Conservation (phyloP, 1,284 basidiomycete genomes). For the Ustilago vetiveriae region DNA sequence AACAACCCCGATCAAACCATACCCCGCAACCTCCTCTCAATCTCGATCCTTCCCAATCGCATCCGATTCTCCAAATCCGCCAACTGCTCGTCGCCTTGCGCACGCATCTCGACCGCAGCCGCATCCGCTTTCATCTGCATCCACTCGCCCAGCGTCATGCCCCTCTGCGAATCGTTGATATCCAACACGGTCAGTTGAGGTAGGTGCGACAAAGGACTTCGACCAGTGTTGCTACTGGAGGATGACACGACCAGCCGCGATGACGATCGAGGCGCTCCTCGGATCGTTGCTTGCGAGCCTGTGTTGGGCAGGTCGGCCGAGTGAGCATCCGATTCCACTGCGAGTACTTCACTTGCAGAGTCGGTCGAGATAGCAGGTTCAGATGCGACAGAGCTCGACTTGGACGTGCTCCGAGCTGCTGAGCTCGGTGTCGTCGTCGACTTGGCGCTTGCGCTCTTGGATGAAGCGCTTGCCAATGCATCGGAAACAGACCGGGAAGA, state of each 20-base stretch:
- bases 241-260: neutral
- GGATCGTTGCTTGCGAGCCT: constrained; percentile 33
- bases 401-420: neutral
- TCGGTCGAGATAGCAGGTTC: too few species aligned
- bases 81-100: constrained; percentile 23
- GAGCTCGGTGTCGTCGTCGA: constrained; percentile 4
- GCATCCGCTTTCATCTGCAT: constrained; percentile 35
- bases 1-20: neutral
- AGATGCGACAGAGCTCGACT: constrained; percentile 1
- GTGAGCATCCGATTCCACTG: neutral
- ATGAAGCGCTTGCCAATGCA: constrained; percentile 1
- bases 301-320: constrained; percentile 11
- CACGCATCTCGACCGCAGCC: constrained; percentile 41
- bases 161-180: constrained; percentile 21
- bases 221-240: neutral
- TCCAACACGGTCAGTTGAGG: constrained; percentile 17
- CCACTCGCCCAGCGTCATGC: constrained; percentile 47
- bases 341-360: neutral
- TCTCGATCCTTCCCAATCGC: constrained; percentile 2
- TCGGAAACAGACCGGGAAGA: constrained; percentile 15
- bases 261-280: constrained; percentile 14
- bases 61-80: constrained; percentile 28
- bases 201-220: constrained; percentile 19
- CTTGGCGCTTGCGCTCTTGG: neutral
- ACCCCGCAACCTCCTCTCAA: constrained; percentile 27